phyloP scores from a whole-genome alignment of 2,329 filamentous ascomycete genomes.

The Pseudonectria buxi region DNA sequence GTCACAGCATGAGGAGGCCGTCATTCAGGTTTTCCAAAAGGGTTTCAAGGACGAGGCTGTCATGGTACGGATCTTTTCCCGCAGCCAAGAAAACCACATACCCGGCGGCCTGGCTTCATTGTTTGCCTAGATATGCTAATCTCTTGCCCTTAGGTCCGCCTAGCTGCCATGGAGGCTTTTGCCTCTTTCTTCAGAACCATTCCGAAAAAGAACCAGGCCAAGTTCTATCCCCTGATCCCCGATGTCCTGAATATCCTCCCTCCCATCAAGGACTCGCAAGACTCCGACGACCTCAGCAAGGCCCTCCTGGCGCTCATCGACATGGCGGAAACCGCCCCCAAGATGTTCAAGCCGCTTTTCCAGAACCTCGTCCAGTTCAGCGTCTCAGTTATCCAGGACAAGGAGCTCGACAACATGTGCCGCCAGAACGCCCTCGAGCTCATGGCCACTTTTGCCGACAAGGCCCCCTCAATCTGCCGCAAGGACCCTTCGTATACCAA shows the following conservation, averaged over 20 bases:
- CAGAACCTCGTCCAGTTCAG: constrained; percentile 87
- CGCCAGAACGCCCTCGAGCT: constrained; percentile 93
- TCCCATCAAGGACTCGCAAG: constrained; percentile 83
- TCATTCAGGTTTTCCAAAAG: constrained; percentile 78
- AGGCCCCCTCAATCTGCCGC: constrained; percentile 87
- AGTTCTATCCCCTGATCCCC: constrained; percentile 81
- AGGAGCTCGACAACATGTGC: constrained; percentile 82
- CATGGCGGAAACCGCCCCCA: constrained; percentile 85
- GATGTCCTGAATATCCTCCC: constrained; percentile 92
- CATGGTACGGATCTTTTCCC: constrained; percentile 44
- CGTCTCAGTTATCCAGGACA: constrained; percentile 90
- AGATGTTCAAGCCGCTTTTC: constrained; percentile 97
- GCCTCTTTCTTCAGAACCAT: constrained; percentile 92
- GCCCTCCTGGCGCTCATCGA: constrained; percentile 89
- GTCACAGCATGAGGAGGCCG: constrained; percentile 88
- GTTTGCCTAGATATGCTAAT: too few relatives aligned
- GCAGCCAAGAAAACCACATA: constrained; percentile 3
- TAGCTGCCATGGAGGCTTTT: constrained; percentile 95
- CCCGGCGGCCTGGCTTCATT: constrained; percentile 4
- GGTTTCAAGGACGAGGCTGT: constrained; percentile 88
- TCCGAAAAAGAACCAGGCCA: constrained; percentile 77
- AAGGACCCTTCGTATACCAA: constrained; percentile 87
- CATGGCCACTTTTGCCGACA: constrained; percentile 97
- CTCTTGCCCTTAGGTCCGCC: constrained; percentile 58
- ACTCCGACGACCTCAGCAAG: constrained; percentile 86